Percentiles rank a stretch among this genome's conserved stretches.
phyloP scores from a whole-genome alignment of 1,284 basidiomycete species.

The Apiotrichum mycotoxinovorans region DNA sequence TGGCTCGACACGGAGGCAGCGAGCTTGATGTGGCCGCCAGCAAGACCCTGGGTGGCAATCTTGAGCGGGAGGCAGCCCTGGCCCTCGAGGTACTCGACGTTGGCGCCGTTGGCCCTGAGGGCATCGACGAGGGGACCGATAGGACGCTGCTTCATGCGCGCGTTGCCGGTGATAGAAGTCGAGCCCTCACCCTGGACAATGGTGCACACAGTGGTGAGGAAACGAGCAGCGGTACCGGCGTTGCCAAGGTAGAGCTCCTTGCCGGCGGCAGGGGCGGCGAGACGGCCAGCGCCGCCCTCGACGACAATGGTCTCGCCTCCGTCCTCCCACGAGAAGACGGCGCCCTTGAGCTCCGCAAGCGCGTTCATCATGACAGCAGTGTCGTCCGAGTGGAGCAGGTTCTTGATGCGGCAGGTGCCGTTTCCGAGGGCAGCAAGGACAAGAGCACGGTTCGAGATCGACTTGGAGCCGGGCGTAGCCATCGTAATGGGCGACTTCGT shows the following conservation, averaged over 20 bases:
- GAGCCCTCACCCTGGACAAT: conserved; percentile 58
- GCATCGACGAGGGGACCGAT: conserved; percentile 96
- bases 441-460: conserved; percentile 91
- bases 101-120: conserved; percentile 73
- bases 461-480: conserved; percentile 93
- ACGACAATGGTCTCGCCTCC: conserved; percentile 90
- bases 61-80: conserved; percentile 84
- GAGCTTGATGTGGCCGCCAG: conserved; percentile 78
- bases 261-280: conserved; percentile 70
- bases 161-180: conserved; percentile 91
- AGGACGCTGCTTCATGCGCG: conserved; percentile 94
- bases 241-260: conserved; percentile 95
- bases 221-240: conserved; percentile 95
- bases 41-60: conserved; percentile 78
- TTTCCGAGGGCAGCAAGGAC: conserved; percentile 87
- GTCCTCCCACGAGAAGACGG: conserved; percentile 87
- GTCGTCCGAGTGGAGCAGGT: conserved; percentile 94
- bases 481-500: conserved; percentile 69
- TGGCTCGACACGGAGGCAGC: conserved; percentile 94
- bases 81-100: conserved; percentile 73
- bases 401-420: conserved; percentile 83
- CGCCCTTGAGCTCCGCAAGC: conserved; percentile 82
- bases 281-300: conserved; percentile 73
- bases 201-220: conserved; percentile 93
- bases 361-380: conserved; percentile 99